Percentiles rank a stretch among this genome's conserved stretches.
Evolutionary conservation across 2,329 filamentous ascomycete genomes (phyloP).

Genomic region (Cercospora brassicicola): DNA sequence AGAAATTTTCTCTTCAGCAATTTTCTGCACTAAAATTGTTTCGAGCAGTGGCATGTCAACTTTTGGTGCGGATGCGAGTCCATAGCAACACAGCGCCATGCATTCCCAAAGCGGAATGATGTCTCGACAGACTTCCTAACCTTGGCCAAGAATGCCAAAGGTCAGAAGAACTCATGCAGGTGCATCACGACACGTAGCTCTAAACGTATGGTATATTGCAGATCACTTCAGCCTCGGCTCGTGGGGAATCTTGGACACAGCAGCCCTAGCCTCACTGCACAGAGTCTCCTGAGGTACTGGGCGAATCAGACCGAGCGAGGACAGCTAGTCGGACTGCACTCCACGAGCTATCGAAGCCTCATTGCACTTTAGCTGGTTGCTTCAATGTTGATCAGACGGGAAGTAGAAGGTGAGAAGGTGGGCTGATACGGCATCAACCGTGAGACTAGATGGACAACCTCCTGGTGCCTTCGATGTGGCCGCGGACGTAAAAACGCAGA

Average conservation of each 20-base stretch:
- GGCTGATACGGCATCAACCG: not conserved
- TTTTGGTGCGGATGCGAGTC: not conserved
- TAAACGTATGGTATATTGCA: not conserved
- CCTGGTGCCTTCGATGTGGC: not conserved
- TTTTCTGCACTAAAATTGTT: too few relatives aligned
- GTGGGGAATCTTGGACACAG: not conserved
- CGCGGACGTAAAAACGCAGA: not conserved
- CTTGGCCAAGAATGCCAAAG: not conserved
- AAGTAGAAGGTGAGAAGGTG: not conserved
- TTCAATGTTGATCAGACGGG: not conserved
- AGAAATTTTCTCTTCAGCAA: too few relatives aligned
- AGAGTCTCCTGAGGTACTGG: not conserved
- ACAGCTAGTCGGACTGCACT: not conserved
- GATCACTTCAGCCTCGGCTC: conserved; percentile 9
- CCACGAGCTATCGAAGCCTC: conserved; percentile 4
- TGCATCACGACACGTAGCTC: not conserved
- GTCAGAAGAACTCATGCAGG: conserved; percentile 1
- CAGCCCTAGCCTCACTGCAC: not conserved
- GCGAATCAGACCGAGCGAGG: not conserved
- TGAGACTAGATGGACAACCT: not conserved
- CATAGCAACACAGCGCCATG: not conserved
- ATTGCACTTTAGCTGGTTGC: not conserved
- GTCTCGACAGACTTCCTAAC: not conserved
- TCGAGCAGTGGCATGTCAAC: not conserved
- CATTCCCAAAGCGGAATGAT: not conserved